Base-by-base conservation (phyloP, 331 rosid genomes). In the Telfairia occidentalis region DNA sequence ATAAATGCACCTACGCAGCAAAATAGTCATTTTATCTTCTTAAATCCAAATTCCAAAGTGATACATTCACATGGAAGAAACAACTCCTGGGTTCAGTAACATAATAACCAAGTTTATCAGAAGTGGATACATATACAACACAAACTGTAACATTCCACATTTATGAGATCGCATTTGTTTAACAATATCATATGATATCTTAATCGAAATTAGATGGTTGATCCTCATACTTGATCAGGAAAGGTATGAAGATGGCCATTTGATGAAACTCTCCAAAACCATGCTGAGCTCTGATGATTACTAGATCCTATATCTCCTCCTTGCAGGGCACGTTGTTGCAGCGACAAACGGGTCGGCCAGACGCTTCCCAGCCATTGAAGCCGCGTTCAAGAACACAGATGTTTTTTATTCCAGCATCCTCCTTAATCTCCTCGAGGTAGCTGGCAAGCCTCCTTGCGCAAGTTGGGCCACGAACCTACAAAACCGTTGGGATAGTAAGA, bases 301-400 rank as follows among this genome's bases (percentile, higher is more conserved):
- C 35, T 70, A 30, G 28, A 45, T 43, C 15, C 46, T 73, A 73
- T 15, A 61, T 74, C 89, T 66, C 91, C 45, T 78, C 95, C 82
- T 83, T 88, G 75, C 97, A 94, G 55, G 89, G 95, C 52, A 80
- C 65, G 32, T 79, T 82, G 48, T 59, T 82, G 87, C 97, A 94
- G 82, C 85, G 91, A 82, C 98, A 94, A 85, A 91, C 91, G 23
- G 96, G 98, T 71, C 87, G 82, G 24, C 95, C 96, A 54, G 97
- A 88, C 78, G 95, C 84, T 72, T 88, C 92, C 98, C 98, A 94
- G 67, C 96, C 97, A 52, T 91, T 94, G 88, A 86, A 94, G 86
- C 98, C 98, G 13, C 92, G 90, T 74, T 94, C 98, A 77, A 91
- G 89, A 76, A 94, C 86, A 92, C 86, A 75, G 24, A 94, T 82